phyloP scores from a whole-genome alignment of 805 yeast species.

The Cyberlindnera sargentensis region DNA sequence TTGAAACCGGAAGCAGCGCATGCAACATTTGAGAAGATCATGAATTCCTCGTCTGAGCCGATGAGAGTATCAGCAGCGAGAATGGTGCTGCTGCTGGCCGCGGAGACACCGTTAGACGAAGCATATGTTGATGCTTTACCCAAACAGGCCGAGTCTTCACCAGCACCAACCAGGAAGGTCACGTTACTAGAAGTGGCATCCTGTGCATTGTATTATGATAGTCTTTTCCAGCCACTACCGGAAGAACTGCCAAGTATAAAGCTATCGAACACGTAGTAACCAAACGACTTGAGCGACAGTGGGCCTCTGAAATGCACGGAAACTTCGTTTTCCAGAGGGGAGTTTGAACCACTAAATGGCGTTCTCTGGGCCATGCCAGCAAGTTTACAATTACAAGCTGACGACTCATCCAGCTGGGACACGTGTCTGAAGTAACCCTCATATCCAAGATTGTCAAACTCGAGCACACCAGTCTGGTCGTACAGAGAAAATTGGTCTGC shows the following conservation, averaged over 20 bases:
- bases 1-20: slow-evolving; percentile 49
- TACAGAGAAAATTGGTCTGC: slow-evolving; percentile 6
- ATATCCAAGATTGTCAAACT: slow-evolving; percentile 50
- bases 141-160: slow-evolving; percentile 51
- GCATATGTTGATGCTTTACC: slow-evolving; percentile 66
- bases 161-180: slow-evolving; percentile 61
- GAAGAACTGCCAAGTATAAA: slow-evolving; percentile 28
- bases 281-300: slow-evolving; percentile 51
- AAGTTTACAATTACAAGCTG: slow-evolving; percentile 42
- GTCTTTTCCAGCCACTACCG: slow-evolving; percentile 48
- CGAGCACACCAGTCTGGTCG: slow-evolving; percentile 31
- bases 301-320: slow-evolving; percentile 82
- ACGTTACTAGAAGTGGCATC: slow-evolving; percentile 49
- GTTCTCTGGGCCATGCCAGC: slow-evolving; percentile 30
- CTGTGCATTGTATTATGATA: slow-evolving; percentile 50
- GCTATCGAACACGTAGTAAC: slow-evolving; percentile 44
- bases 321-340: slow-evolving; percentile 63
- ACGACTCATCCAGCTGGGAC: slow-evolving; percentile 36
- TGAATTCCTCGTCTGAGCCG: slow-evolving; percentile 51
- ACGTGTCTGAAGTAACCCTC: slow-evolving; percentile 44
- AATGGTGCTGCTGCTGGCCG: slow-evolving; percentile 40
- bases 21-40: slow-evolving; percentile 49
- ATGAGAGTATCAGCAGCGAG: slow-evolving; percentile 43
- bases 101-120: slow-evolving; percentile 44
- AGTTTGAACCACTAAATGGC: slow-evolving; percentile 47